Evolutionary conservation across 2,329 filamentous ascomycete species (phyloP).

Genomic region (Botrytis porri): DNA sequence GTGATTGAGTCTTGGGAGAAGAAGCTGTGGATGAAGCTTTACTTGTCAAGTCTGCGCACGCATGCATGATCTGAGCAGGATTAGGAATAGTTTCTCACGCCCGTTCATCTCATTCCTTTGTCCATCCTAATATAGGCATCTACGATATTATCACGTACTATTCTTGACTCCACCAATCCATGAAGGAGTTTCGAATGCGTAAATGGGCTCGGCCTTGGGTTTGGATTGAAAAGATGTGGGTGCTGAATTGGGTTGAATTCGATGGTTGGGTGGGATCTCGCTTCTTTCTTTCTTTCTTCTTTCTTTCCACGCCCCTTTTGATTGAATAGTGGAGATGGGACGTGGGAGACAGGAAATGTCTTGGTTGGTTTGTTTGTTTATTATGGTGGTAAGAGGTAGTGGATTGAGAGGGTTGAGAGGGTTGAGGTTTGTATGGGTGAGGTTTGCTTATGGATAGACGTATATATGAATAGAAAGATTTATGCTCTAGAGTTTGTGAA

Average conservation of each 20-base stretch:
- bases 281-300: background rate
- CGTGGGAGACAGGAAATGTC: too few relatives aligned
- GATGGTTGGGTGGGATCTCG: background rate
- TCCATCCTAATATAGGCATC: background rate
- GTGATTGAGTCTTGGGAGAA: background rate
- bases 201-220: background rate
- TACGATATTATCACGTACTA: background rate
- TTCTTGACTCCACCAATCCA: background rate
- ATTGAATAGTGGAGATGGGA: too few relatives aligned
- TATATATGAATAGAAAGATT: too few relatives aligned
- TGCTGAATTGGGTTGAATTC: too few relatives aligned
- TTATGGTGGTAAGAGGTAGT: too few relatives aligned
- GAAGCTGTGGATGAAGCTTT: background rate
- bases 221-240: background rate
- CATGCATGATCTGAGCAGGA: background rate
- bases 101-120: background rate
- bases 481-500: too few relatives aligned
- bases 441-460: too few relatives aligned
- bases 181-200: background rate
- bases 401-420: too few relatives aligned
- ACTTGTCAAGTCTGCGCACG: background rate
- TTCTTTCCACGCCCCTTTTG: background rate
- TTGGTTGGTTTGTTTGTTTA: too few relatives aligned
- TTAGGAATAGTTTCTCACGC: background rate
- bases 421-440: too few relatives aligned